Conservation (phyloP, 225 moss, liverwort and hornwort genomes). For the Pseudoscleropodium purum region DNA sequence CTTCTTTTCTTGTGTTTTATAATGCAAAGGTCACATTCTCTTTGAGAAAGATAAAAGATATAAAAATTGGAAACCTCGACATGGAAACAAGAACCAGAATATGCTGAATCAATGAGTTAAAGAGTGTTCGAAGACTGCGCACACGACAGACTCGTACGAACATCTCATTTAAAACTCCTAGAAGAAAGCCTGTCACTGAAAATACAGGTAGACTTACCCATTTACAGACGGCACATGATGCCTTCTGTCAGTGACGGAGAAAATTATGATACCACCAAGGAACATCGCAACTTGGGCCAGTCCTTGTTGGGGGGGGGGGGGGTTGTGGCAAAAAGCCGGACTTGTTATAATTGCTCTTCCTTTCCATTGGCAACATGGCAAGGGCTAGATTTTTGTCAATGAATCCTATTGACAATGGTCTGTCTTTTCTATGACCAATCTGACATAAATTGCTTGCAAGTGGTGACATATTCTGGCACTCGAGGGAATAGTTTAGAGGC, state of each 20-base stretch:
- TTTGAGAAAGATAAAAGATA: too few species aligned
- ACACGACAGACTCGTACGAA: background rate
- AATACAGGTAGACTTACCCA: too few species aligned
- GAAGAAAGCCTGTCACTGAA: background rate
- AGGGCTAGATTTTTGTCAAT: background rate
- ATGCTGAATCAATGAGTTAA: background rate
- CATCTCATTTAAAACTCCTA: background rate
- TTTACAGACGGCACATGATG: background rate
- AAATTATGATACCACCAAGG: background rate
- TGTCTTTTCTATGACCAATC: background rate
- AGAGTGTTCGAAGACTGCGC: background rate
- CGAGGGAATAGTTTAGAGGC: background rate
- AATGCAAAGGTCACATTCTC: too few species aligned
- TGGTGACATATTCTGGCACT: background rate
- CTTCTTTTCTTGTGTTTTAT: too few species aligned
- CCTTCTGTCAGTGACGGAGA: background rate
- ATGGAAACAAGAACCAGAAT: background rate
- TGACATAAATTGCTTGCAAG: too few species aligned
- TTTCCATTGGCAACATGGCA: background rate
- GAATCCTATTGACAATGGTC: background rate
- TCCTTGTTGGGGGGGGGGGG: too few species aligned
- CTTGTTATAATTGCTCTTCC: too few species aligned
- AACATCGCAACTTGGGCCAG: background rate
- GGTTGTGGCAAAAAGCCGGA: background rate
- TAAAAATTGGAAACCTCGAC: background rate